Percentiles rank a stretch among this genome's conserved stretches.
These are phyloP conservation scores for Cutaneotrichosporon sp. DNA, from an alignment of 1,284 basidiomycete species.

Conservation along the genomic window DNA sequence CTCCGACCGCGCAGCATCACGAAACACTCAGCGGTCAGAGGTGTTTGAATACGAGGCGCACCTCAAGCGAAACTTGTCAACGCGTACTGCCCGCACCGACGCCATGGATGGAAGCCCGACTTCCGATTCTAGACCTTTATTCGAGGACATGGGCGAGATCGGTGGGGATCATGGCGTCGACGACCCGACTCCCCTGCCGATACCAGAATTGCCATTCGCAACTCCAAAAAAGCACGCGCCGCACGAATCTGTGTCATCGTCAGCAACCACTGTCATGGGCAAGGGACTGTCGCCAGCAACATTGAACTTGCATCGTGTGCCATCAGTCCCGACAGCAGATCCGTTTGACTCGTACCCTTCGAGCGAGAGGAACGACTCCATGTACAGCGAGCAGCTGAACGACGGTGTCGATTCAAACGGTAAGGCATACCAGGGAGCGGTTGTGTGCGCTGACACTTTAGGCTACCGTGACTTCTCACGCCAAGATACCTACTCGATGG, in stretches of 20 bases:
- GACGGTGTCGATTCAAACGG: background rate
- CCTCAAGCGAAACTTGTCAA: constrained; percentile 37
- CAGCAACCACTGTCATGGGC: constrained; percentile 8
- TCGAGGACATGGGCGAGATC: constrained; percentile 3
- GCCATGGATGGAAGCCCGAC: constrained; percentile 4
- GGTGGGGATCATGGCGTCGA: background rate
- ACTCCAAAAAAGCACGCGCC: constrained; percentile 24
- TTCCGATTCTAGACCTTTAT: constrained; percentile 5
- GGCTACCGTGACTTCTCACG: background rate
- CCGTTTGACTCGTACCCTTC: constrained; percentile 1
- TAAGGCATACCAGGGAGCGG: background rate
- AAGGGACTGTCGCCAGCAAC: background rate
- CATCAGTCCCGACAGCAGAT: background rate
- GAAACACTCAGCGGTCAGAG: constrained; percentile 34
- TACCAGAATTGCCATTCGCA: constrained; percentile 14
- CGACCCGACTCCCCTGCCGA: constrained; percentile 1
- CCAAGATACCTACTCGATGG: background rate
- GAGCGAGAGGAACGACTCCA: background rate
- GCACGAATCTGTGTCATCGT: constrained; percentile 31
- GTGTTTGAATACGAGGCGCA: constrained; percentile 45
- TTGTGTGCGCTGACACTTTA: background rate
- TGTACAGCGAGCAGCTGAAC: background rate
- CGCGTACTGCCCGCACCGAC: constrained; percentile 35
- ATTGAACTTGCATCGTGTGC: background rate
- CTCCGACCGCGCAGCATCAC: constrained; percentile 31